Base-by-base conservation (phyloP, 1,284 basidiomycete species). In the Stygiomarasmius scandens region DNA sequence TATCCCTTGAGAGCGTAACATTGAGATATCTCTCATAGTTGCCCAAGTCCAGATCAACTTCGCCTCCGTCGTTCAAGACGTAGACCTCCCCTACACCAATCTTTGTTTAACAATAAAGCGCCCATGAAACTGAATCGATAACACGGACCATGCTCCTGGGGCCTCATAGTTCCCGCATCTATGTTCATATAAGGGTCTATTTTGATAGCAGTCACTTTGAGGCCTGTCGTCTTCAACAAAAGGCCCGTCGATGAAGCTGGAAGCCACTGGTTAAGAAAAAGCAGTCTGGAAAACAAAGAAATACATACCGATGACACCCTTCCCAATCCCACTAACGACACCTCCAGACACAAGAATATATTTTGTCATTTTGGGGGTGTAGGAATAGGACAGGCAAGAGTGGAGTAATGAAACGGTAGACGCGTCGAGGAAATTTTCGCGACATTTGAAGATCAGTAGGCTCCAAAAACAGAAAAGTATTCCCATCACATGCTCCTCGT, bases 181-280 rank as follows among this genome's bases (percentile, higher is more conserved):
- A 99, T 98, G 79, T 99, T 99, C 96, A 99, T 98, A 72, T 99
- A 99, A 22, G 96, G 96, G 74, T 99, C 96, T 67, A 99, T 98
- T 79, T 99, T 99, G 82, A 99, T 98, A 24, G 97, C 92, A 1
- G 97, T 99, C 68, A 98, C 96, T 75, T 95, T 96, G 63, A 97
- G 82, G 47, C 96, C 96, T 32, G 90, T 87, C 49, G 94, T 98
- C 80, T 98, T 98, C 72, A 99, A 83, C 54, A 99, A 83, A 52
- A 99, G 81, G 62, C 96, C 96, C 16, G 97, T 98, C 60, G 96
- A 98, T 44, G 96, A 99, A 66, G 96, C 96, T 95, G 58, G 50
- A 55, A 44, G 58, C 12, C 12, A 6, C 54, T 34, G 54, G 61
- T 48, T 52, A 54, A 51, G n/a, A 43, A 49, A 58, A 58, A 46